phyloP scores from a whole-genome alignment of 306 rosid genomes.

The Acacia melanoxylon region DNA sequence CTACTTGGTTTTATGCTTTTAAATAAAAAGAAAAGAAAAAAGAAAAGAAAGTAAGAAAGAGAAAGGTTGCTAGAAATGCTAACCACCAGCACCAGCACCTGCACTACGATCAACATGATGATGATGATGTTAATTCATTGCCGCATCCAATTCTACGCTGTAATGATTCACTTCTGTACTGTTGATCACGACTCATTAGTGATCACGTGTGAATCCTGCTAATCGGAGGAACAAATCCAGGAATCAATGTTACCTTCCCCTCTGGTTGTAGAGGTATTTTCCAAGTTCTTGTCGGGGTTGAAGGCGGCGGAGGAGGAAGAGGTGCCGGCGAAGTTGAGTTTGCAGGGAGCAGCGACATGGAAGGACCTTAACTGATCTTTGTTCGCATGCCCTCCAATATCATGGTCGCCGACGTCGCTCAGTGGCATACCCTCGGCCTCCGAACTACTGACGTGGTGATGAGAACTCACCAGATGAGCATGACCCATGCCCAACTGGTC shows the following conservation, averaged over 20 bases:
- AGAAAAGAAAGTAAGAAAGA: background rate
- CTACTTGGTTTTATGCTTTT: background rate
- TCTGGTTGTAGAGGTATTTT: constrained; percentile 37
- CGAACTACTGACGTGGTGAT: constrained; percentile 8
- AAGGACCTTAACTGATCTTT: constrained; percentile 26
- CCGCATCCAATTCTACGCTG: constrained; percentile 37
- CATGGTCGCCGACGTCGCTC: background rate
- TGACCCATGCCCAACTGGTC: constrained; percentile 35
- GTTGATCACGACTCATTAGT: constrained; percentile 1
- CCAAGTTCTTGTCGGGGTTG: constrained; percentile 45
- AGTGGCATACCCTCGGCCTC: constrained; percentile 8
- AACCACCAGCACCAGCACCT: constrained; percentile 23
- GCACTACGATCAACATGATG: constrained; percentile 34
- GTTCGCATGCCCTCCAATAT: constrained; percentile 1
- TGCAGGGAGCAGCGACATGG: constrained; percentile 37
- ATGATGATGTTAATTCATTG: constrained; percentile 33
- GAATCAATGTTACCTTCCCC: constrained; percentile 64
- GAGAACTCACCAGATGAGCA: constrained; percentile 18
- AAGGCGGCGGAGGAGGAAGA: constrained; percentile 38
- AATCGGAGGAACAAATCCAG: constrained; percentile 78
- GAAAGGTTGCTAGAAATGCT: constrained; percentile 43
- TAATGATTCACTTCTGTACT: constrained; percentile 39
- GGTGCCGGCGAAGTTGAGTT: constrained; percentile 41
- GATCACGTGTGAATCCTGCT: constrained; percentile 1
- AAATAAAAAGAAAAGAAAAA: background rate